Evolutionary conservation across 129 eudicot genomes (phyloP).

Genomic region (Kitagawia praeruptora): DNA sequence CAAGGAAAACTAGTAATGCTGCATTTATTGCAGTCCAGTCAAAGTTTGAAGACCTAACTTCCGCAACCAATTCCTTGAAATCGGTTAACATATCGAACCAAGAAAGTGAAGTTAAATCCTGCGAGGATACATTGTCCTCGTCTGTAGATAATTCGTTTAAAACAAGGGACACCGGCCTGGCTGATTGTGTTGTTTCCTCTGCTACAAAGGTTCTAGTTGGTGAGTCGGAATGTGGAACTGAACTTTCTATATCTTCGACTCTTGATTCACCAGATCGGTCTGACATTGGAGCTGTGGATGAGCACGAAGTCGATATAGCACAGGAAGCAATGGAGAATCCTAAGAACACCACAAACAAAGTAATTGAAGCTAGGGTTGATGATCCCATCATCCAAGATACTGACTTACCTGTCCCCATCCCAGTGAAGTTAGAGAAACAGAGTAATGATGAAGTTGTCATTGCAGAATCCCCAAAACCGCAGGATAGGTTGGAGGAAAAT

Average conservation of each 20-base stretch:
- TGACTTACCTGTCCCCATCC: constrained; percentile 26
- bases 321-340: constrained; percentile 24
- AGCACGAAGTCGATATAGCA: constrained; percentile 23
- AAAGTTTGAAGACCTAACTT: constrained; percentile 71
- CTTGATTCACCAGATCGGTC: constrained; percentile 73
- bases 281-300: constrained; percentile 34
- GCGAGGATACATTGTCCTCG: constrained; percentile 25
- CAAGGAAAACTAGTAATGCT: constrained; percentile 69
- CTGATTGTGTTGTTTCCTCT: constrained; percentile 25
- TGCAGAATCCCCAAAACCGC: constrained; percentile 18
- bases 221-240: constrained; percentile 88
- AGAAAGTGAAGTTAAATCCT: constrained; percentile 21
- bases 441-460: constrained; percentile 5
- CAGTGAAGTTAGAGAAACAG: constrained; percentile 24
- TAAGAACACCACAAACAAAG: constrained; percentile 7
- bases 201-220: constrained; percentile 27
- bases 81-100: constrained; percentile 23
- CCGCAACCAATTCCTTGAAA: constrained; percentile 30
- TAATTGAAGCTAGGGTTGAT: constrained; percentile 26
- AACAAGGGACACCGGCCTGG: constrained; percentile 17
- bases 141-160: constrained; percentile 14
- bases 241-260: constrained; percentile 73
- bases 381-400: constrained; percentile 19
- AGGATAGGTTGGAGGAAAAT: constrained; percentile 21
- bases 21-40: constrained; percentile 85